Conservation (phyloP, 106 monocot genomes). For the Agapanthus africanus region DNA sequence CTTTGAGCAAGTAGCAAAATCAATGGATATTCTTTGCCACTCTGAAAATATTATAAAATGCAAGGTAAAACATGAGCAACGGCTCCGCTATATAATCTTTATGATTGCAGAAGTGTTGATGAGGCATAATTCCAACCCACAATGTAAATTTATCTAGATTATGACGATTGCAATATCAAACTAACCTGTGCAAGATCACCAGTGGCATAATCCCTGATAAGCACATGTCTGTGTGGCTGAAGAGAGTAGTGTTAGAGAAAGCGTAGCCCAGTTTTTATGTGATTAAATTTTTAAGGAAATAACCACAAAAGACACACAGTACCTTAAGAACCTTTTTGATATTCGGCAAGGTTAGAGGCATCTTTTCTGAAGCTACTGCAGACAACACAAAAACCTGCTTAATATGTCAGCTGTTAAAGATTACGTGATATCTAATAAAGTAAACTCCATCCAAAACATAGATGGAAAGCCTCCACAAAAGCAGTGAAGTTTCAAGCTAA, state of each 20-base stretch:
- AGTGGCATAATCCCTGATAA: conserved; percentile 85
- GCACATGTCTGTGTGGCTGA: conserved; percentile 80
- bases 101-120: background rate
- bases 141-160: background rate
- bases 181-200: conserved; percentile 98
- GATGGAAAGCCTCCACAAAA: background rate
- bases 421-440: background rate
- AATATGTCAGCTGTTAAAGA: conserved; percentile 52
- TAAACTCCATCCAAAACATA: conserved; percentile 1
- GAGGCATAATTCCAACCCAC: background rate
- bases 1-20: background rate
- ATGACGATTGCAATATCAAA: background rate
- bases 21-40: background rate
- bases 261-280: background rate
- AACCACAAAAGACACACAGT: background rate
- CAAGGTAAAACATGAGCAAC: no score
- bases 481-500: background rate
- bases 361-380: conserved; percentile 96
- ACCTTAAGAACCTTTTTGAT: conserved; percentile 79
- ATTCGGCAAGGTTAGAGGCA: conserved; percentile 72
- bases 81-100: no score
- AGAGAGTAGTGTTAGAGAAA: conserved; percentile 7
- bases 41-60: background rate
- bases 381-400: conserved; percentile 95
- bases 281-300: background rate